Conservation (phyloP, 2,329 filamentous ascomycete species). For the Nothophoma quercina region DNA sequence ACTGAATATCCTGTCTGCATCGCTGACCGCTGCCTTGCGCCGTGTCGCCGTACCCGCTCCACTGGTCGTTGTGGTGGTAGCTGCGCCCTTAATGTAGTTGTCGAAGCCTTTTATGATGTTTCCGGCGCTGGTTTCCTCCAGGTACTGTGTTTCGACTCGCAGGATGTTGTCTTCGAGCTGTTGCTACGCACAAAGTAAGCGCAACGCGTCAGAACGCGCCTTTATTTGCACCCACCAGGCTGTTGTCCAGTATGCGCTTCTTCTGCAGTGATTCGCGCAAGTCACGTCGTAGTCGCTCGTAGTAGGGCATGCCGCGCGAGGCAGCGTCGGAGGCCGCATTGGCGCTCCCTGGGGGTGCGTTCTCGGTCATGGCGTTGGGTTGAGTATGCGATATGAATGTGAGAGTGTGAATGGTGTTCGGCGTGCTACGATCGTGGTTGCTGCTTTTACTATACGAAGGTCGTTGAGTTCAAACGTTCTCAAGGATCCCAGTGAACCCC, state of each 20-base stretch:
- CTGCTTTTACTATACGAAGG: neutral
- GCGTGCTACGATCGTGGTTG: neutral
- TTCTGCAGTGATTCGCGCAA: conserved; percentile 72
- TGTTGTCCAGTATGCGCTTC: conserved; percentile 69
- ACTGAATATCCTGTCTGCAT: conserved; percentile 76
- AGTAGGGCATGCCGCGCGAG: conserved; percentile 67
- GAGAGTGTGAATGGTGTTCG: neutral
- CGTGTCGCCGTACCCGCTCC: conserved; percentile 58
- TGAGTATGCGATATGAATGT: neutral
- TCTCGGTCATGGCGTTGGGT: conserved; percentile 57
- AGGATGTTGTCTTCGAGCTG: conserved; percentile 81
- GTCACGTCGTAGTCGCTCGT: conserved; percentile 74
- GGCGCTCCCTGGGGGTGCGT: conserved; percentile 50
- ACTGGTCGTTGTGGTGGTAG: conserved; percentile 62
- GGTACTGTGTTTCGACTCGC: conserved; percentile 83
- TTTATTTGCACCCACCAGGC: conserved; percentile 56
- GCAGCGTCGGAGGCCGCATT: conserved; percentile 53
- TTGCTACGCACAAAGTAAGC: conserved; percentile 52
- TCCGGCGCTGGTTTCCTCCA: conserved; percentile 82
- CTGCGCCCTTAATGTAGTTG: conserved; percentile 91
- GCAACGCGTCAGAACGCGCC: conserved; percentile 8
- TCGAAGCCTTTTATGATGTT: conserved; percentile 99
- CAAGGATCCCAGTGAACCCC: conserved; percentile 6
- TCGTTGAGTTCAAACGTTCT: conserved; percentile 5
- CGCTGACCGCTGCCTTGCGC: conserved; percentile 68